A percentile compares a stretch with the other conserved stretches of the same genome.
Evolutionary conservation across 768 basidiomycete species (phyloP).

Genomic region (Suillus placidus): DNA sequence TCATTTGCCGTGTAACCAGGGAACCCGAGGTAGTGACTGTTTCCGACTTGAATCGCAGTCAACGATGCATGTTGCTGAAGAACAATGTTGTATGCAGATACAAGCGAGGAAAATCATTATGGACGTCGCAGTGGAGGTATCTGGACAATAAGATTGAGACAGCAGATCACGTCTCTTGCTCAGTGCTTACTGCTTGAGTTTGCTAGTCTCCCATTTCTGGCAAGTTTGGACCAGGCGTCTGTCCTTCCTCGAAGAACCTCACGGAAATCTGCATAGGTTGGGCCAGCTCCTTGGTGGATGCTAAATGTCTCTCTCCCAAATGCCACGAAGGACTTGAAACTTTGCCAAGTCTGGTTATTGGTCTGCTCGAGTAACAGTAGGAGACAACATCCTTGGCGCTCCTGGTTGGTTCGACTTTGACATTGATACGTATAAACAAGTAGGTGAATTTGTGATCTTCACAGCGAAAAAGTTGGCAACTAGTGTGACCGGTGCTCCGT

Average conservation of each 20-base stretch:
- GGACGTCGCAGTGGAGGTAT: constrained; percentile 38
- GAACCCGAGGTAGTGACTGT: constrained; percentile 46
- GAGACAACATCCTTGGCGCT: constrained; percentile 36
- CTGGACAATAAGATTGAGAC: constrained; percentile 21
- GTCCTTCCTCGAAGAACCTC: constrained; percentile 38
- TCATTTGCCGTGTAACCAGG: constrained; percentile 9
- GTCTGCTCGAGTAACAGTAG: constrained; percentile 40
- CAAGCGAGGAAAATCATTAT: constrained; percentile 38
- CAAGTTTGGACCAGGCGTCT: constrained; percentile 23
- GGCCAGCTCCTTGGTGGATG: constrained; percentile 34
- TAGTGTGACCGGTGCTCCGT: constrained; percentile 38
- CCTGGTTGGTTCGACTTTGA: constrained; percentile 31
- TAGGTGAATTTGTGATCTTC: constrained; percentile 36
- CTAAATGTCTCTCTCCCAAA: constrained; percentile 39
- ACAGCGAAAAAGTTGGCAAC: constrained; percentile 49
- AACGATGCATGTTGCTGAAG: constrained; percentile 41
- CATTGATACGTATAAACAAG: constrained; percentile 43
- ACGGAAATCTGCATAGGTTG: constrained; percentile 30
- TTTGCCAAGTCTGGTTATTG: constrained; percentile 30
- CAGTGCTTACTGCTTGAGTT: constrained; percentile 30
- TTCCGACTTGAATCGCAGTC: constrained; percentile 43
- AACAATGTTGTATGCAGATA: constrained; percentile 46
- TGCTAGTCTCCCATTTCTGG: constrained; percentile 27
- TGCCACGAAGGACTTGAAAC: constrained; percentile 28
- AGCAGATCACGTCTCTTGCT: background rate